These are phyloP conservation scores for Pyricularia sp. DNA, from an alignment of 2,329 filamentous ascomycete species.

Conservation along the genomic window DNA sequence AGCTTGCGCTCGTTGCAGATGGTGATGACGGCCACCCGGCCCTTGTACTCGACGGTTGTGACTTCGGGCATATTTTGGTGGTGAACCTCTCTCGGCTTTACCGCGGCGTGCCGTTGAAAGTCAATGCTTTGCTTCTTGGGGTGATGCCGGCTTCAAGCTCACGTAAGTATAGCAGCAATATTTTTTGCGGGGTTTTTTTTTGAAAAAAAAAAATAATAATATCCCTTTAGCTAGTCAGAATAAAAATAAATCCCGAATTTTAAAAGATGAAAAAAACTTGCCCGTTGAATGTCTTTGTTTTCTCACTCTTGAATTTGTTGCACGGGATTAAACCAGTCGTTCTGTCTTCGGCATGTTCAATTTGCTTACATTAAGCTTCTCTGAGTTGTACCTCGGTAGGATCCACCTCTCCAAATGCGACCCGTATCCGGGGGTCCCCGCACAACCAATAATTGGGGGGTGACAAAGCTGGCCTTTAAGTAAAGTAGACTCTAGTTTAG, in stretches of 20 bases:
- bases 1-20: constrained; percentile 81
- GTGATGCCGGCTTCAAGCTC: too few species aligned
- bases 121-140: too few species aligned
- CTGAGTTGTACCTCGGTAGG: neutral
- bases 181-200: too few species aligned
- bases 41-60: constrained; percentile 50
- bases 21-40: constrained; percentile 72
- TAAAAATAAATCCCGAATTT: too few species aligned
- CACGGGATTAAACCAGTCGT: neutral
- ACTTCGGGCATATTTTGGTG: constrained; percentile 24
- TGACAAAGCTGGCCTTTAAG: neutral
- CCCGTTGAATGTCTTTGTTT: neutral
- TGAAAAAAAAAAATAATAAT: too few species aligned
- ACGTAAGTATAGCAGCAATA: too few species aligned
- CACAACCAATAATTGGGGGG: neutral
- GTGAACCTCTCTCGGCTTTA: neutral
- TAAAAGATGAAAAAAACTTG: neutral
- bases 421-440: neutral
- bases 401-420: neutral
- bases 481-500: neutral
- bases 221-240: too few species aligned
- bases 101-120: neutral
- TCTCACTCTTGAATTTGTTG: neutral
- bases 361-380: neutral
- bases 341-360: neutral